A percentile compares a stretch with the other conserved stretches of the same genome.
Evolutionary conservation across 1,284 basidiomycete genomes (phyloP).

Genomic region (Marasmius tenuissimus): DNA sequence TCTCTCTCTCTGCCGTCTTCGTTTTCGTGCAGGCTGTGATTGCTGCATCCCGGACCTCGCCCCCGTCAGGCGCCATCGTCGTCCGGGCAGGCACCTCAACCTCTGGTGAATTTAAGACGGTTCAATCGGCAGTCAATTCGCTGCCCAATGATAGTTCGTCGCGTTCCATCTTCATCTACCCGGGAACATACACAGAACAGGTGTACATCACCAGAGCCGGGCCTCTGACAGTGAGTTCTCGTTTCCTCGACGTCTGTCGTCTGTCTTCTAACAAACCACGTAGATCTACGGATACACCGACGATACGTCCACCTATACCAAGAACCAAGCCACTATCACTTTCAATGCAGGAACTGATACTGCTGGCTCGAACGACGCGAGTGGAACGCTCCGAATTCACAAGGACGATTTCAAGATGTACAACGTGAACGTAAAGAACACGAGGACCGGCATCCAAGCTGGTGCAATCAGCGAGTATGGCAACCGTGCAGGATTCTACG

Average conservation of each 20-base stretch:
- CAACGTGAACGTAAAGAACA: conserved; percentile 44
- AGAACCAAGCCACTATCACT: conserved; percentile 16
- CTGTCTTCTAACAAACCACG: background rate
- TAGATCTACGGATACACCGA: conserved; percentile 31
- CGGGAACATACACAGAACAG: conserved; percentile 31
- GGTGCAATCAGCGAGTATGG: conserved; percentile 74
- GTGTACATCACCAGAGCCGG: conserved; percentile 29
- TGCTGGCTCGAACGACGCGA: background rate
- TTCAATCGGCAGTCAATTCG: conserved; percentile 27
- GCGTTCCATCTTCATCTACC: conserved; percentile 28
- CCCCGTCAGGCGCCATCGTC: conserved; percentile 28
- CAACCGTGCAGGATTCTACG: conserved; percentile 64
- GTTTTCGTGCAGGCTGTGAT: background rate
- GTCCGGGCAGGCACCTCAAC: conserved; percentile 21
- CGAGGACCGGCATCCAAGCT: conserved; percentile 52
- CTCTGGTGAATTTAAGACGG: conserved; percentile 27
- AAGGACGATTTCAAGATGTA: conserved; percentile 53
- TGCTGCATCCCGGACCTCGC: conserved; percentile 7
- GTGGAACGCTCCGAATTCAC: conserved; percentile 52
- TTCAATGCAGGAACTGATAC: conserved; percentile 1
- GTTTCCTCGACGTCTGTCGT: background rate
- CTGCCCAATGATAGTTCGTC: conserved; percentile 27
- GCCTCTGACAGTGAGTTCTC: conserved; percentile 21
- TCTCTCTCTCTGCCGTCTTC: background rate
- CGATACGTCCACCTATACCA: conserved; percentile 22